phyloP scores from a whole-genome alignment of 257 asterid genomes.

The Marsdenia floribunda region DNA sequence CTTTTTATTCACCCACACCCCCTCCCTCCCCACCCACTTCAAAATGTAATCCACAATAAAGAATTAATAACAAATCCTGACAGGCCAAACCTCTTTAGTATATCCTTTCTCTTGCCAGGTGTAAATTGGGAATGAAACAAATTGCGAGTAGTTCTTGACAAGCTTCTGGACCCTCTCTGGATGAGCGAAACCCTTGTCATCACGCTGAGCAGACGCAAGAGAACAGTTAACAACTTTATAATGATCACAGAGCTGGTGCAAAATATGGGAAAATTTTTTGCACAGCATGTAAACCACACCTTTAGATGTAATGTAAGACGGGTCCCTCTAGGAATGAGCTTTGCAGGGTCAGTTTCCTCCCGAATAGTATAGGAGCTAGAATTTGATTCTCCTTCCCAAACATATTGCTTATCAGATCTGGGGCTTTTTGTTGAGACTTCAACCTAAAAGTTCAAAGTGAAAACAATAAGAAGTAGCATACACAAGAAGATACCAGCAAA shows the following conservation, averaged over 20 bases:
- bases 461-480: constrained; percentile 13
- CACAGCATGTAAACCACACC: constrained; percentile 35
- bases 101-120: constrained; percentile 98
- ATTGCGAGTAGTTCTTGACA: constrained; percentile 83
- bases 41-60: background rate
- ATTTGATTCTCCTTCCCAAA: constrained; percentile 96
- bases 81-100: constrained; percentile 72
- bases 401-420: constrained; percentile 88
- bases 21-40: background rate
- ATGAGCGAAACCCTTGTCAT: constrained; percentile 91
- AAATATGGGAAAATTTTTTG: background rate
- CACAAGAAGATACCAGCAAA: background rate
- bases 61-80: background rate
- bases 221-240: constrained; percentile 11
- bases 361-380: constrained; percentile 87
- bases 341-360: constrained; percentile 89
- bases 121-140: constrained; percentile 95
- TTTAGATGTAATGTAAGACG: constrained; percentile 86
- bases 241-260: background rate
- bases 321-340: constrained; percentile 86
- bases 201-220: constrained; percentile 48
- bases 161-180: constrained; percentile 90
- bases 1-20: background rate
- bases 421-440: constrained; percentile 99
- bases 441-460: constrained; percentile 41